Percentiles rank a stretch among this genome's conserved stretches.
Conservation (phyloP, 208 protist genomes). For the Wallacemonas sp. region DNA sequence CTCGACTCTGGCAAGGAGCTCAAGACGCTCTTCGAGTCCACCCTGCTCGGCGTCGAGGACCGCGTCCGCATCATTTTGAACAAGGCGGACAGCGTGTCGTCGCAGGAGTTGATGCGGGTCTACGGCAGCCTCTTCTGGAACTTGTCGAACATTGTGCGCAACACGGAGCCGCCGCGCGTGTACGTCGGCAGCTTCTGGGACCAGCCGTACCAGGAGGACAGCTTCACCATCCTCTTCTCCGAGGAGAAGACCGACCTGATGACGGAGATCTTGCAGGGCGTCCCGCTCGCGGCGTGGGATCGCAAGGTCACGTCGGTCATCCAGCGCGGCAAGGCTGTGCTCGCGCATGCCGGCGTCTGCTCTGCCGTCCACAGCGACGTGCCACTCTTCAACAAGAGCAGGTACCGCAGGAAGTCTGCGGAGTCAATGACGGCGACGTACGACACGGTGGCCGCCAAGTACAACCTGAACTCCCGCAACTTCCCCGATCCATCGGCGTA, state of each 20-base stretch:
- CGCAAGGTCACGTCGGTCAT: slow-evolving; percentile 92
- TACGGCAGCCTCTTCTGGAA: slow-evolving; percentile 97
- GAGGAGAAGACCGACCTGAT: slow-evolving; percentile 88
- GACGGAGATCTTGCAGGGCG: slow-evolving; percentile 66
- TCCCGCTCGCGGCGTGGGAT: slow-evolving; percentile 86
- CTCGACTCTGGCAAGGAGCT: slow-evolving; percentile 73
- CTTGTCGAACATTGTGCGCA: slow-evolving; percentile 92
- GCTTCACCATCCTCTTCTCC: slow-evolving; percentile 69
- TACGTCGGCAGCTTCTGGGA: slow-evolving; percentile 97
- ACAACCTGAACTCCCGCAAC: slow-evolving; percentile 60
- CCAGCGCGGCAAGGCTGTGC: slow-evolving; percentile 82
- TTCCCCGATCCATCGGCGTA: slow-evolving; percentile 54
- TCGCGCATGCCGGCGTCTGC: slow-evolving; percentile 87
- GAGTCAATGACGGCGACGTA: slow-evolving; percentile 58
- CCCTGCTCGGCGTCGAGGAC: slow-evolving; percentile 85
- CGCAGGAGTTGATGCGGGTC: slow-evolving; percentile 95
- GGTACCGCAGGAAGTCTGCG: slow-evolving; percentile 59
- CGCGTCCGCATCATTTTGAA: slow-evolving; percentile 96
- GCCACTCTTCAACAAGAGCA: slow-evolving; percentile 81
- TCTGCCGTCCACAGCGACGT: slow-evolving; percentile 67
- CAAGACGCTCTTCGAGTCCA: slow-evolving; percentile 52
- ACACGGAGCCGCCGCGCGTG: slow-evolving; percentile 94
- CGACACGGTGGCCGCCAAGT: slow-evolving; percentile 51
- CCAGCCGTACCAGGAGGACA: slow-evolving; percentile 66
- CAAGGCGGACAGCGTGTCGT: slow-evolving; percentile 93